Base-by-base conservation (phyloP, 805 yeast genomes). In the Ogataea neopini region DNA sequence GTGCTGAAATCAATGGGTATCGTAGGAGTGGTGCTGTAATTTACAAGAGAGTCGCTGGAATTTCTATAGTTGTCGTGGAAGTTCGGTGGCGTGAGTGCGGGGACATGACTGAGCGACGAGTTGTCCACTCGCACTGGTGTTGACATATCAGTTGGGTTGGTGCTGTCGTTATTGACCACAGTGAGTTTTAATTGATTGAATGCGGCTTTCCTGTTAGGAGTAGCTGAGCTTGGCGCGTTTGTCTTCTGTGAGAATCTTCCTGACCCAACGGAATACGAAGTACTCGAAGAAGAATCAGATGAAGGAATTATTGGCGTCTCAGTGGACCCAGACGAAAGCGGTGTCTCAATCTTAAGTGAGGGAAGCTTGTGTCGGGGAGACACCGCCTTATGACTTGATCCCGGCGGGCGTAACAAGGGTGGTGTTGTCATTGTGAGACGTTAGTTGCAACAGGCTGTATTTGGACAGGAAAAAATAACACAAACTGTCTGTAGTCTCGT, bases 381-480 rank as follows among this genome's bases (percentile, higher is more conserved):
- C 26, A 44, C 43, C 19, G 61, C 43, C 41, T 69, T 73, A 19
- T 65, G 68, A 35, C 63, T 58, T 1, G 74, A 57, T 11, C 74
- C 75, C 0, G 81, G 80, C 3, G 77, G 79, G 28, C 71, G 70
- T 36, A 75, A 57, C 34, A 69, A 63, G 26, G 80, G 80, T 2
- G 79, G 72, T 22, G 69, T 70, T 2, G 68, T 61, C 73, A 69
- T 68, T 9, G 15, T 34, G 23, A 30, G 4, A 3, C 5, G 3
- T 13, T 13, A 15, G 15, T 30, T 15, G n/a, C 34, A 30, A 15
- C 34, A 11, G 5, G 9, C 14, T n/a, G 9, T 28, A n/a, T 4
- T 6, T 28, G 18, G 14, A 4, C 8, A 3, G 14, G 10, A 34
- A 17, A 13, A 28, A 4, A 28, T 9, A 10, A 28, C 10, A 14